phyloP scores from a whole-genome alignment of 2,329 filamentous ascomycete species.

The Ophiostoma fasciatum region DNA sequence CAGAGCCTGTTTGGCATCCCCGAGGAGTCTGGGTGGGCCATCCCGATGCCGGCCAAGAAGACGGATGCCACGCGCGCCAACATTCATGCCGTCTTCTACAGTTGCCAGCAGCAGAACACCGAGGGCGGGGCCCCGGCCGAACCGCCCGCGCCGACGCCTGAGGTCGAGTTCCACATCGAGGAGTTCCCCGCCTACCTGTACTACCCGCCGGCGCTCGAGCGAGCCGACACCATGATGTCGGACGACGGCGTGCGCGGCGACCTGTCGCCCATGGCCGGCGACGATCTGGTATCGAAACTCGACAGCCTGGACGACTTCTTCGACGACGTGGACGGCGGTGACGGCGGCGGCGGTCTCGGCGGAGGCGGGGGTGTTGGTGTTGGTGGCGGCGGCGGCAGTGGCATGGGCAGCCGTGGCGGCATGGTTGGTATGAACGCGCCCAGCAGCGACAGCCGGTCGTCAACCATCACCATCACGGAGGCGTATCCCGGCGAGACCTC shows the following conservation, averaged over 20 bases:
- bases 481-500: slow-evolving; percentile 46
- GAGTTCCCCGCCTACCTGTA: slow-evolving; percentile 76
- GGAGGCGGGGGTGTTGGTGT: too few relatives aligned
- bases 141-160: slow-evolving; percentile 63
- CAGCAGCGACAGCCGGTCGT: slow-evolving; percentile 47
- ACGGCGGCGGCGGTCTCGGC: too few relatives aligned
- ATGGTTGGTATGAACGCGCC: too few relatives aligned
- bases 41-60: slow-evolving; percentile 82
- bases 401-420: too few relatives aligned
- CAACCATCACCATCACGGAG: slow-evolving; percentile 43
- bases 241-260: slow-evolving; percentile 57
- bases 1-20: slow-evolving; percentile 95
- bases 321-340: slow-evolving; percentile 51
- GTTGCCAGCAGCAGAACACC: slow-evolving; percentile 50
- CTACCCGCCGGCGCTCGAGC: slow-evolving; percentile 49
- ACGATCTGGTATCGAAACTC: slow-evolving; percentile 67
- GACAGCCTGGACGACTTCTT: slow-evolving; percentile 75
- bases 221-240: slow-evolving; percentile 85
- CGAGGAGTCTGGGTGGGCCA: slow-evolving; percentile 89
- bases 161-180: slow-evolving; percentile 85
- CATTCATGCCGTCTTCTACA: slow-evolving; percentile 92
- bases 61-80: slow-evolving; percentile 77
- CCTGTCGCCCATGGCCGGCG: slow-evolving; percentile 39
- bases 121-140: too few relatives aligned
- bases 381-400: too few relatives aligned